Evolutionary conservation across 2,329 filamentous ascomycete genomes (phyloP).

Genomic region (Periglandula ipomoeae): DNA sequence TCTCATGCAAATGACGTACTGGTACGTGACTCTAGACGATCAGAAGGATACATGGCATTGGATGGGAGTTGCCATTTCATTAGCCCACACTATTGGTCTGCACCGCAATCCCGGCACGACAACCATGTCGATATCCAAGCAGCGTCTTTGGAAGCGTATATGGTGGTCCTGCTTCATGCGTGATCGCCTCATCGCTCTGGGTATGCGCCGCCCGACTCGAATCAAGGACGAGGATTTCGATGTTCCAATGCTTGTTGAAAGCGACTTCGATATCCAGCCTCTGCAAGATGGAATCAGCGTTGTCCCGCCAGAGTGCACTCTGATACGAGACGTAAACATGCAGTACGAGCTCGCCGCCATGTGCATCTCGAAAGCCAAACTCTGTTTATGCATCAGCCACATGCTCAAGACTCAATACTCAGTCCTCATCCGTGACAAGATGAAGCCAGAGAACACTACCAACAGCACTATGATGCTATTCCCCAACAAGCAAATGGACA

Average conservation of each 20-base stretch:
- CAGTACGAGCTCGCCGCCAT: slow-evolving; percentile 74
- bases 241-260: slow-evolving; percentile 77
- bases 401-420: slow-evolving; percentile 90
- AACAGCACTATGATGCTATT: slow-evolving; percentile 80
- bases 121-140: slow-evolving; percentile 62
- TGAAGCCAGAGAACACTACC: slow-evolving; percentile 67
- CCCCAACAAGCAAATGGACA: slow-evolving; percentile 79
- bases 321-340: slow-evolving; percentile 61
- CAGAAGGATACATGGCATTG: slow-evolving; percentile 98
- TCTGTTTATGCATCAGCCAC: slow-evolving; percentile 81
- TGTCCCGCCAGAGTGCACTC: slow-evolving; percentile 59
- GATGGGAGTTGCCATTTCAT: slow-evolving; percentile 92
- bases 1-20: slow-evolving; percentile 87
- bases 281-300: slow-evolving; percentile 60
- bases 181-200: slow-evolving; percentile 82
- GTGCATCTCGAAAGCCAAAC: slow-evolving; percentile 85
- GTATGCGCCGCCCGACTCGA: slow-evolving; percentile 84
- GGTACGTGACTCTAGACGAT: slow-evolving; percentile 94
- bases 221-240: slow-evolving; percentile 93
- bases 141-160: slow-evolving; percentile 85
- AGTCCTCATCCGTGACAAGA: slow-evolving; percentile 75
- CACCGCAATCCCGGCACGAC: slow-evolving; percentile 76
- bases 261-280: slow-evolving; percentile 71
- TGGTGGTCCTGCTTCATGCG: slow-evolving; percentile 99
- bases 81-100: slow-evolving; percentile 87